A percentile compares a stretch with the other conserved stretches of the same genome.
Conservation (phyloP, 164 flowering plant species). For the Macadamia tetraphylla region DNA sequence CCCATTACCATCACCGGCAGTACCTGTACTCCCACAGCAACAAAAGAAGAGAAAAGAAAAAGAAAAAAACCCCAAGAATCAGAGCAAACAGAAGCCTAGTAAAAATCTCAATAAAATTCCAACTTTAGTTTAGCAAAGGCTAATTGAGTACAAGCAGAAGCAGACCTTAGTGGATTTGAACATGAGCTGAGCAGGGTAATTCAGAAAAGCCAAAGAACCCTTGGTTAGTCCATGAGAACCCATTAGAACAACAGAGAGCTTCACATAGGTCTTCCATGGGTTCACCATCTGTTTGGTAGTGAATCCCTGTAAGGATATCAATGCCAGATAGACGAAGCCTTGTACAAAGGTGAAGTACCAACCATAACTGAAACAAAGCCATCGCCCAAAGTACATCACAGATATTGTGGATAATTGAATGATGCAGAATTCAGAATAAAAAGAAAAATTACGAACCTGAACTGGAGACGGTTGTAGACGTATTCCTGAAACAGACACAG, state of each 20-base stretch:
- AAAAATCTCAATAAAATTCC: not conserved
- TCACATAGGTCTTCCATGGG: slow-evolving; percentile 69
- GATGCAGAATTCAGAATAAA: not conserved
- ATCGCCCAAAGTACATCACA: no score
- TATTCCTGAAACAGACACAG: slow-evolving; percentile 43
- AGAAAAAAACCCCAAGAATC: not conserved
- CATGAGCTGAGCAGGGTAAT: slow-evolving; percentile 79
- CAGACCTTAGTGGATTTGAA: slow-evolving; percentile 75
- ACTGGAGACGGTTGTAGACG: slow-evolving; percentile 59
- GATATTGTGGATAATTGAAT: no score
- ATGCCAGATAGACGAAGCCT: slow-evolving; percentile 53
- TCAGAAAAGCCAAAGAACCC: slow-evolving; percentile 69
- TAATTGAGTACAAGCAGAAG: not conserved
- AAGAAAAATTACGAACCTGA: slow-evolving; percentile 33
- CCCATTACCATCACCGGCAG: slow-evolving; percentile 88
- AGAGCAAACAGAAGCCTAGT: not conserved
- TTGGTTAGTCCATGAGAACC: slow-evolving; percentile 74
- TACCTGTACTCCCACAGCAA: slow-evolving; percentile 34
- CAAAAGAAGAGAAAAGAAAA: not conserved
- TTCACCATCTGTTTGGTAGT: slow-evolving; percentile 74
- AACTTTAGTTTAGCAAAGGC: not conserved
- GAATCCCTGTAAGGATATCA: slow-evolving; percentile 61
- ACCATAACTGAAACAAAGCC: slow-evolving; percentile 44
- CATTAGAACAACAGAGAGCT: slow-evolving; percentile 69
- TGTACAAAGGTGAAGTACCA: slow-evolving; percentile 82